Evolutionary conservation across 2,329 filamentous ascomycete genomes (phyloP).

Genomic region (Ophiostoma perfectum): DNA sequence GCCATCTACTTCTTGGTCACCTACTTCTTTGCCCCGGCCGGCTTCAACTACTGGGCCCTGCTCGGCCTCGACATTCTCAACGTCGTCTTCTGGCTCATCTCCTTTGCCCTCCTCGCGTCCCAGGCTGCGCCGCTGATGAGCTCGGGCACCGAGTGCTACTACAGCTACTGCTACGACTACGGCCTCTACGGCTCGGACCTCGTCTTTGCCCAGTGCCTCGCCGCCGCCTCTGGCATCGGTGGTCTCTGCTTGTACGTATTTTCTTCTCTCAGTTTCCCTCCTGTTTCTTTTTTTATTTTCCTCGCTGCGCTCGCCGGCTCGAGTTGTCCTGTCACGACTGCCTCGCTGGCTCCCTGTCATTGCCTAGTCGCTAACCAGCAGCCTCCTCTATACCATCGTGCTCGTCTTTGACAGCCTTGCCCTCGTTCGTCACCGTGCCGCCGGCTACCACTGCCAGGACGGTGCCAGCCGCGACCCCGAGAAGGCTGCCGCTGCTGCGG

Average conservation of each 20-base stretch:
- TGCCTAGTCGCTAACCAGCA: constrained; percentile 25
- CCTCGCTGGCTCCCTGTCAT: not conserved
- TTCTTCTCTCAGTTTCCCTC: not conserved
- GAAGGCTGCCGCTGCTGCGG: constrained; percentile 17
- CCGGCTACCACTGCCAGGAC: constrained; percentile 39
- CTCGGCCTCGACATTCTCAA: constrained; percentile 48
- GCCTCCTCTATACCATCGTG: constrained; percentile 40
- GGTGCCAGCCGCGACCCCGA: constrained; percentile 27
- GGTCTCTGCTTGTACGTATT: constrained; percentile 33
- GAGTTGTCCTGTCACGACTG: constrained; percentile 14
- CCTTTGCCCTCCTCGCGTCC: constrained; percentile 40
- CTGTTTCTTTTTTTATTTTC: not conserved
- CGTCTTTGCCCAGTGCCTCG: constrained; percentile 30
- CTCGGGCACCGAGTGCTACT: constrained; percentile 27
- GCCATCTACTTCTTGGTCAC: constrained; percentile 45
- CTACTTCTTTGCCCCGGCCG: constrained; percentile 36
- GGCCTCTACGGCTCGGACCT: constrained; percentile 16
- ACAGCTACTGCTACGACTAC: constrained; percentile 27
- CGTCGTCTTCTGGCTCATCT: constrained; percentile 48
- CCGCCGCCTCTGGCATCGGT: constrained; percentile 34
- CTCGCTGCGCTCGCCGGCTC: not conserved
- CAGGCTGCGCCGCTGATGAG: constrained; percentile 32
- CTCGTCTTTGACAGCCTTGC: constrained; percentile 40
- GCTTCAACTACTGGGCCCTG: constrained; percentile 52
- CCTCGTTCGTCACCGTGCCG: constrained; percentile 41